Base-by-base conservation (phyloP, 331 rosid genomes). In the Prunus yedoensis region DNA sequence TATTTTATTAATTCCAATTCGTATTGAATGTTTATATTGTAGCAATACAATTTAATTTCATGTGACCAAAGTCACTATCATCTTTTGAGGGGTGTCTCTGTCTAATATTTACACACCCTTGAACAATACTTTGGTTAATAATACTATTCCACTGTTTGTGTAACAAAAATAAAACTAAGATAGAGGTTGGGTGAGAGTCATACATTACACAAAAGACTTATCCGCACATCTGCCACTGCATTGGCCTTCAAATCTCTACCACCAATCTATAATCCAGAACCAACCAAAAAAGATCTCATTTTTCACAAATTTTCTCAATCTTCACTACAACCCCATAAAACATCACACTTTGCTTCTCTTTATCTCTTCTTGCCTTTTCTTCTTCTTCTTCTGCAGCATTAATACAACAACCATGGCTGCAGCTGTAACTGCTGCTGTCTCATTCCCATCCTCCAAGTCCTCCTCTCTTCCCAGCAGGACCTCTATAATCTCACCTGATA, bases 351-450 rank as follows among this genome's bases (percentile, higher is more conserved):
- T 47, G 38, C 63, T 38, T 14, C 43, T 67, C 20, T 66, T 68
- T 45, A 4, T 59, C 66, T n/a, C 62, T 50, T 53, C 70, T 35
- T 32, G 8, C 45, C 16, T 61, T 56, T 49, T 21, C 35, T 25
- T 78, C 77, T 68, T 61, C 62, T 23, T 67, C 74, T 27, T 65
- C 64, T 67, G 21, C 70, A 17, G 41, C 71, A 84, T 54, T 63
- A 17, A 25, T 52, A 70, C 60, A 23, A 18, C 56, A 70, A 51
- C 52, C 88, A 94, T 94, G 98, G 97, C 97, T 80, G 79, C 95
- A 71, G 96, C 94, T 1, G 91, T 91, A 1, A 87, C 98, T 70
- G 95, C 96, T 65, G 87, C 96, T 27, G 91, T 88, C 66, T 91
- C 97, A 23, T 86, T 91, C 60, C 95, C 98, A 13, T 84, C 96